Conservation (phyloP, 2,329 filamentous ascomycete genomes). For the Xylaria sp. region DNA sequence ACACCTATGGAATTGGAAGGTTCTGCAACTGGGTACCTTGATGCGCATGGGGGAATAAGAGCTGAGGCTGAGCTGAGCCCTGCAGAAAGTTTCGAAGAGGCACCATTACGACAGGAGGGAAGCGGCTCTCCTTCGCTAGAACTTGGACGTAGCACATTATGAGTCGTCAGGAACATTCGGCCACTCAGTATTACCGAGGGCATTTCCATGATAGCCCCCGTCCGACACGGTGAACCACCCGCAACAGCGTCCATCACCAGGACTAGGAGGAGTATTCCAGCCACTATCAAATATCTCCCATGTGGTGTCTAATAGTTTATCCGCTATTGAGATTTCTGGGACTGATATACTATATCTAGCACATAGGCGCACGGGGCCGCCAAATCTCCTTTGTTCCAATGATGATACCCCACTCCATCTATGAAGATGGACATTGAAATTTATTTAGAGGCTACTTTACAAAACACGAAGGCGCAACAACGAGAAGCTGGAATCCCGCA, state of each 20-base stretch:
- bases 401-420: conserved; percentile 33
- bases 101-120: conserved; percentile 49
- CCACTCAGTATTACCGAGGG: neutral
- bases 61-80: conserved; percentile 46
- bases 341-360: conserved; percentile 7
- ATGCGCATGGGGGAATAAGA: conserved; percentile 46
- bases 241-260: neutral
- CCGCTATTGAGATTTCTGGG: neutral
- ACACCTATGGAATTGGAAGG: conserved; percentile 69
- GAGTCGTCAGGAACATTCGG: conserved; percentile 6
- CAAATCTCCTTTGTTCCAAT: conserved; percentile 22
- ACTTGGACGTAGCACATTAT: conserved; percentile 48
- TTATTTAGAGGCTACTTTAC: conserved; percentile 5
- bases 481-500: neutral
- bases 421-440: conserved; percentile 25
- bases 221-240: neutral
- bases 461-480: neutral
- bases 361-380: conserved; percentile 22
- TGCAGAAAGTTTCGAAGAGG: conserved; percentile 50
- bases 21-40: conserved; percentile 53
- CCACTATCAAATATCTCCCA: neutral
- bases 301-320: neutral
- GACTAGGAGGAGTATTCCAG: neutral
- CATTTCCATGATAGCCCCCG: neutral
- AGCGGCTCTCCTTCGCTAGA: conserved; percentile 49